A percentile compares a stretch with the other conserved stretches of the same genome.
Conservation (phyloP, 768 basidiomycete genomes). For the Amanita fuliginea region DNA sequence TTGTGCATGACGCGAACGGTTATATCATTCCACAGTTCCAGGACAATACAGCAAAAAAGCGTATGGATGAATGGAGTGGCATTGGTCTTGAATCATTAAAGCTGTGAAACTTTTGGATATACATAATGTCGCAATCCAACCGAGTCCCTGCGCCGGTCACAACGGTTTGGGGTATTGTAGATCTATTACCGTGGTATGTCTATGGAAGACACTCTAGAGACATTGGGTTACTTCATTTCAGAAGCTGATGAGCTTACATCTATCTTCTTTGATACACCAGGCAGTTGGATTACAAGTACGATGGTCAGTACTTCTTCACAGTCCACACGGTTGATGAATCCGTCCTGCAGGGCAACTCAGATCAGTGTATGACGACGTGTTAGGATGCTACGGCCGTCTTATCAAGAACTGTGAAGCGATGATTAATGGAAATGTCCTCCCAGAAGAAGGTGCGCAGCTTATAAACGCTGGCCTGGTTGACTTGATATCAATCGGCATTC, state of each 20-base stretch:
- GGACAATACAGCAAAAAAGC: slow-evolving; percentile 34
- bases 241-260: slow-evolving; percentile 28
- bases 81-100: slow-evolving; percentile 45
- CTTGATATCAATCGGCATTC: slow-evolving; percentile 25
- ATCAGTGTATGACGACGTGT: slow-evolving; percentile 26
- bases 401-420: slow-evolving; percentile 27
- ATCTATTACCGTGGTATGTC: slow-evolving; percentile 19
- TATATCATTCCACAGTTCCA: slow-evolving; percentile 41
- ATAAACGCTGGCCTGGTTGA: slow-evolving; percentile 23
- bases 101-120: too few species aligned
- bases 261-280: slow-evolving; percentile 18
- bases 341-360: slow-evolving; percentile 18
- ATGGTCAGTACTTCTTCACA: slow-evolving; percentile 16
- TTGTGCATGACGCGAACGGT: slow-evolving; percentile 31
- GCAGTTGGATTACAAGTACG: slow-evolving; percentile 14
- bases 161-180: slow-evolving; percentile 27
- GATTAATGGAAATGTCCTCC: slow-evolving; percentile 25
- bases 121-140: too few species aligned
- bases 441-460: slow-evolving; percentile 26
- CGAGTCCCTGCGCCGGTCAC: too few species aligned
- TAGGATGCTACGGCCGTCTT: too few species aligned
- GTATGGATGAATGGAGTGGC: slow-evolving; percentile 52
- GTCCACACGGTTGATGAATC: neutral
- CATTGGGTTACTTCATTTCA: slow-evolving; percentile 27
- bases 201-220: slow-evolving; percentile 31